Conservation (phyloP, 805 yeast genomes). For the Dipodascus albidus region DNA sequence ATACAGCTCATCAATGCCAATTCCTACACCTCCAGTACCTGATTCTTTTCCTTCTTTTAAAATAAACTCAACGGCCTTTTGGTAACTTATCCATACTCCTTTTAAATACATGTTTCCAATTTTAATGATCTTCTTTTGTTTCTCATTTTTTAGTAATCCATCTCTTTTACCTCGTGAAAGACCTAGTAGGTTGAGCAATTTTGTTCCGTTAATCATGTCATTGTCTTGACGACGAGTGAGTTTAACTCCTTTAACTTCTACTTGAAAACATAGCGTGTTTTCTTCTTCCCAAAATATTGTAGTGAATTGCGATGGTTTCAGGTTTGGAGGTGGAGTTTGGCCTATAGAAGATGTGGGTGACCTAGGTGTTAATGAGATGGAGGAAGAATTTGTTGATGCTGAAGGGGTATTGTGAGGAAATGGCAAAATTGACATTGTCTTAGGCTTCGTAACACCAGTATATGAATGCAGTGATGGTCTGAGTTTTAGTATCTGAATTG, state of each 20-base stretch:
- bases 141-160: neutral
- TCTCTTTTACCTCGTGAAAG: neutral
- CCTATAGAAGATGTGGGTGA: neutral
- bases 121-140: neutral
- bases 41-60: neutral
- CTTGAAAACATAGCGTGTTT: conserved; percentile 1
- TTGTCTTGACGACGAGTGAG: conserved; percentile 1
- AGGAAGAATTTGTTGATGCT: neutral
- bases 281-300: neutral
- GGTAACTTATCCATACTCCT: conserved; percentile 1
- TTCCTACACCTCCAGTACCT: neutral
- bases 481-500: no score
- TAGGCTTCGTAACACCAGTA: no score
- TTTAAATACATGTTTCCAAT: conserved; percentile 1
- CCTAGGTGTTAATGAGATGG: neutral
- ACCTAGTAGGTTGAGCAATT: neutral
- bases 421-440: neutral
- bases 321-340: neutral
- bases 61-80: neutral
- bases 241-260: neutral
- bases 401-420: neutral
- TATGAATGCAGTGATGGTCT: no score
- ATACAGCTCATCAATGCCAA: neutral
- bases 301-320: neutral
- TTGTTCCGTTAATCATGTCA: neutral